Base-by-base conservation (phyloP, 768 basidiomycete genomes). In the Termitomyces sp. region DNA sequence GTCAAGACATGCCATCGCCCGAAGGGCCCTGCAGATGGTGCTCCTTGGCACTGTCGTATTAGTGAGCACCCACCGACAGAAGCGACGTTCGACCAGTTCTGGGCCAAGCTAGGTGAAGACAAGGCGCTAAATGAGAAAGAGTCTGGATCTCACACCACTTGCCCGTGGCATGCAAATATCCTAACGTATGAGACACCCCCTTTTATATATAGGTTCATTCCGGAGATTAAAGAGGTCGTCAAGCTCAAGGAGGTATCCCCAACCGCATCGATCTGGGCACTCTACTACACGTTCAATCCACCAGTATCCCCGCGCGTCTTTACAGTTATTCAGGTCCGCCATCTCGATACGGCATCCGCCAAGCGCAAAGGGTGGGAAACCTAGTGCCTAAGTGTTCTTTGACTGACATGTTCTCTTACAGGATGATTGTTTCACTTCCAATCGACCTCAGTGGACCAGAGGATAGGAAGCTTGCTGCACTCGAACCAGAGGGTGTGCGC, bases 301-400 rank as follows among this genome's bases (percentile, higher is more conserved):
- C 84, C 88, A 3, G 70, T 91, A 20, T 85, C 88, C 3, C 83
- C 88, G 10, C 84, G 90, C 14, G 79, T 88, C 22, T 92, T 91
- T 70, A 90, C 88, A 2, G 86, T 85, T 36, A 69, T 90, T 40
- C 88, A 90, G 65, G 79, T 86, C n/a, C 73, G 75, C 10, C 77
- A 83, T 58, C 70, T 86, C 26, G 70, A 74, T 26, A 76, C 81
- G 44, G 67, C 73, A 3, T 71, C 76, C 35, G 82, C 83, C 35
- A 79, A 78, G 58, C 61, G 61, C 55, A 79, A 76, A 47, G 88
- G 86, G 87, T 90, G 62, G n/a, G 82, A 68, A n/a, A 8, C 26
- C 13, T 52, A 26, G 30, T 45, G 28, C 30, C 24, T 49, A 16
- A 44, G n/a, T 28, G 49, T 16, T 22, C 47, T 14, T 35, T 32